Evolutionary conservation across 352 stramenopile genomes (phyloP).

Genomic region (Globisporangium spinosum): DNA sequence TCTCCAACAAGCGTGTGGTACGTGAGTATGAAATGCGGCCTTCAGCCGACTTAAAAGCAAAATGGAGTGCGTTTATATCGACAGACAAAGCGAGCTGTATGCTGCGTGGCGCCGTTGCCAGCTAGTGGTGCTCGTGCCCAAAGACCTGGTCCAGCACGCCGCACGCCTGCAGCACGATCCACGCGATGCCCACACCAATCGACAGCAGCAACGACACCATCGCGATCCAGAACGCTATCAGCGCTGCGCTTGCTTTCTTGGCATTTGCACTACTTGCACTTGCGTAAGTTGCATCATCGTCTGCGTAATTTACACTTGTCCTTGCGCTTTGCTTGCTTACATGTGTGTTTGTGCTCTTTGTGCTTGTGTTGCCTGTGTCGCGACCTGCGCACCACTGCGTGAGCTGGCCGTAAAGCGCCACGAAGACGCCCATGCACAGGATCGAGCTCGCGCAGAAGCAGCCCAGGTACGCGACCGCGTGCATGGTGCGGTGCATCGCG

Average conservation of each 20-base stretch:
- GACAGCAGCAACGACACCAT: conserved; percentile 53
- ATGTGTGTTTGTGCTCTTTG: not conserved
- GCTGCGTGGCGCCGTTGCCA: not conserved
- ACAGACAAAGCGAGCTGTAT: not conserved
- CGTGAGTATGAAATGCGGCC: not conserved
- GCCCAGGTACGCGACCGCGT: conserved; percentile 73
- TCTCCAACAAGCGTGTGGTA: not conserved
- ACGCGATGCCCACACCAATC: conserved; percentile 55
- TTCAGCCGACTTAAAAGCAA: not conserved
- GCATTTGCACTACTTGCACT: not conserved
- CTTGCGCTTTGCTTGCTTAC: not conserved
- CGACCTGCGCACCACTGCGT: conserved; percentile 29
- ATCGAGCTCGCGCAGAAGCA: conserved; percentile 86
- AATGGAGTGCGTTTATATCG: not conserved
- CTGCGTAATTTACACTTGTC: not conserved
- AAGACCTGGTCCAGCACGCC: conserved; percentile 68
- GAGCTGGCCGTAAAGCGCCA: conserved; percentile 71
- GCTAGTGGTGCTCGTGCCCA: conserved; percentile 20
- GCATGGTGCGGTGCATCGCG: conserved; percentile 43
- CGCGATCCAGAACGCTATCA: conserved; percentile 43
- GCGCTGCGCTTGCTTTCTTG: not conserved
- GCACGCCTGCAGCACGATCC: conserved; percentile 62
- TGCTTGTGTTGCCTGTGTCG: not conserved
- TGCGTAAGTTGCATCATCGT: conserved; percentile 20
- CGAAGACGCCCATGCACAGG: conserved; percentile 87